Conservation (phyloP, 2,329 filamentous ascomycete genomes). For the Aschersonia sp. region DNA sequence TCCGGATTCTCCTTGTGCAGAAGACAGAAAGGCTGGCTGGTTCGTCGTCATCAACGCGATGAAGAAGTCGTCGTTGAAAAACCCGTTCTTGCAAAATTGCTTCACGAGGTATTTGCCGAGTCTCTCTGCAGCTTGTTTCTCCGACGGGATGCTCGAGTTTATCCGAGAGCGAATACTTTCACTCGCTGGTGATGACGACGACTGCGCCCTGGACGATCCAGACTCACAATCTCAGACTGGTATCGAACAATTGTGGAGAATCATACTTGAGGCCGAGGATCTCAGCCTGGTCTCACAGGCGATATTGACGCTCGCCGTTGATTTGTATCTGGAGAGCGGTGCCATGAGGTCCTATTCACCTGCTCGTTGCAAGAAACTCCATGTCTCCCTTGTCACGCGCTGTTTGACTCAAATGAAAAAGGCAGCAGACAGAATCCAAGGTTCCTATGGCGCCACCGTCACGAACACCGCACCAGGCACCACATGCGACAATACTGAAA, state of each 20-base stretch:
- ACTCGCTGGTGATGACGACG: slow-evolving; percentile 27
- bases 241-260: slow-evolving; percentile 67
- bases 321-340: slow-evolving; percentile 51
- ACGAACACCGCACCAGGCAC: slow-evolving; percentile 5
- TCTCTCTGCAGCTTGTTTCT: slow-evolving; percentile 44
- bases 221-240: slow-evolving; percentile 36
- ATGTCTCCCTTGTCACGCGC: slow-evolving; percentile 56
- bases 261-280: slow-evolving; percentile 56
- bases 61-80: slow-evolving; percentile 27
- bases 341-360: slow-evolving; percentile 35
- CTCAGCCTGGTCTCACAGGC: slow-evolving; percentile 52
- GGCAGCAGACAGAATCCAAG: slow-evolving; percentile 40
- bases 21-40: slow-evolving; percentile 57
- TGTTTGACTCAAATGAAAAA: slow-evolving; percentile 57
- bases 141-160: slow-evolving; percentile 47
- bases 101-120: slow-evolving; percentile 40
- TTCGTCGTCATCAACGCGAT: slow-evolving; percentile 39
- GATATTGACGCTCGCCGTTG: slow-evolving; percentile 53
- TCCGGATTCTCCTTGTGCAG: slow-evolving; percentile 38
- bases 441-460: slow-evolving; percentile 24
- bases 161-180: slow-evolving; percentile 36
- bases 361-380: slow-evolving; percentile 38
- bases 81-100: slow-evolving; percentile 40
- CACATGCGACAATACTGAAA: slow-evolving; percentile 28
- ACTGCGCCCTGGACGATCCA: slow-evolving; percentile 35